phyloP scores from a whole-genome alignment of 176 grass and related monocot genomes.

The Microstegium vimineum region DNA sequence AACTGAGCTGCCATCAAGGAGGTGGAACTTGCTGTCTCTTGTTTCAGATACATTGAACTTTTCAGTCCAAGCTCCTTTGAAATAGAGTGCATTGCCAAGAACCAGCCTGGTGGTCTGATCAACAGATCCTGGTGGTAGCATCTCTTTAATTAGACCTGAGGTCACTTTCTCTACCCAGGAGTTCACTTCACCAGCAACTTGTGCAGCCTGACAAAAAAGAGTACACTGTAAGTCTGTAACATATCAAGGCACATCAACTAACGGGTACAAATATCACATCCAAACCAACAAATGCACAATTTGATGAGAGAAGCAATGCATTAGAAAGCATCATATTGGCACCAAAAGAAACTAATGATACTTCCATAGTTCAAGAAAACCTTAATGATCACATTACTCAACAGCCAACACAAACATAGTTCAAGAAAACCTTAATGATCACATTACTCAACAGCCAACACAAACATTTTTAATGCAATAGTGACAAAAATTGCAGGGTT shows the following conservation, averaged over 20 bases:
- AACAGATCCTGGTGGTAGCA: conserved; percentile 45
- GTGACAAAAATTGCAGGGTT: too few relatives aligned
- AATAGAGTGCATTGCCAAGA: conserved; percentile 74
- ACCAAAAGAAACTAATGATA: background rate
- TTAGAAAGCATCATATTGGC: background rate
- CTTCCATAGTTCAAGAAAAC: background rate
- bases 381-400: too few relatives aligned
- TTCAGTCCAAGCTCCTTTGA: conserved; percentile 63
- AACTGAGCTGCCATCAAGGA: conserved; percentile 50
- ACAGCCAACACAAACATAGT: too few relatives aligned
- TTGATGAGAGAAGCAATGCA: background rate
- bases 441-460: too few relatives aligned
- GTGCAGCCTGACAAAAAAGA: conserved; percentile 34
- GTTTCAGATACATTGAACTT: conserved; percentile 60
- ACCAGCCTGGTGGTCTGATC: conserved; percentile 41
- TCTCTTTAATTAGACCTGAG: conserved; percentile 53
- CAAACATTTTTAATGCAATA: too few relatives aligned
- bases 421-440: too few relatives aligned
- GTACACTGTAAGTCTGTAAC: background rate
- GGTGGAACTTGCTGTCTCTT: conserved; percentile 37
- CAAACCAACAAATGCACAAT: background rate
- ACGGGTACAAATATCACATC: background rate
- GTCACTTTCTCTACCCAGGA: conserved; percentile 63
- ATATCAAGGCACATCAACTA: background rate
- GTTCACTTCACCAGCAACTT: conserved; percentile 53